Base-by-base conservation (phyloP, 768 basidiomycete species). In the Neoboletus subvelutipes region DNA sequence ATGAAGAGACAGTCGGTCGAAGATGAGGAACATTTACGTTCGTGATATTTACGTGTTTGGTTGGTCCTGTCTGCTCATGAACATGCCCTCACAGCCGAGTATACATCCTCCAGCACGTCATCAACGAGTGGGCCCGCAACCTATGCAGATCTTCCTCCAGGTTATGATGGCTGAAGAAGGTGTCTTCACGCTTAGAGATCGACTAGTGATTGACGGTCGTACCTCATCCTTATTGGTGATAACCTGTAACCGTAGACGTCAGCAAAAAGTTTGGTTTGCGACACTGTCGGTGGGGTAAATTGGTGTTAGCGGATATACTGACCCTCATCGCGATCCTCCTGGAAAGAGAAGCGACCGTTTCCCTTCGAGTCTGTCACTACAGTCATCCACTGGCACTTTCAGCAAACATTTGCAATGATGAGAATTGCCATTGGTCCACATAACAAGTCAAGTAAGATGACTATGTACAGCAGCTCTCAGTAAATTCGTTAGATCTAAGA, bases 1-100 rank as follows among this genome's bases (percentile, higher is more conserved):
- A 90, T 90, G 89, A 85, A 77, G 67, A 76, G 87, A 46, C 83
- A 84, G 68, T 59, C 57, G 20, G 52, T 72, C 42, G 71, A 71
- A n/a, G 72, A 72, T 12, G 72, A 73, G 17, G 71, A 72, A 24
- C 48, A 65, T 55, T 31, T 72, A 45, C 71, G 71, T 72, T 57
- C 10, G 71, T 73, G 37, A 47, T 39, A 45, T 60, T 53, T 45
- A 22, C 9, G 20, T 43, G 55, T 12, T 49, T 43, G 28, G 28
- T 31, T 41, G 34, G 12, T 41, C 45, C 10, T 4, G 18, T 41
- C 51, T 47, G 15, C 17, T 58, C 34, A 60, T 48, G 34, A 20
- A 10, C 42, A n/a, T 45, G 5, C 18, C 42, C 43, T 50, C 15
- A 45, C 28, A 72, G 71, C 71, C 41, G 71, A 62, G 43, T 72